These are phyloP conservation scores for Huntiella bhutanensis DNA, from an alignment of 2,329 filamentous ascomycete species.

Conservation along the genomic window DNA sequence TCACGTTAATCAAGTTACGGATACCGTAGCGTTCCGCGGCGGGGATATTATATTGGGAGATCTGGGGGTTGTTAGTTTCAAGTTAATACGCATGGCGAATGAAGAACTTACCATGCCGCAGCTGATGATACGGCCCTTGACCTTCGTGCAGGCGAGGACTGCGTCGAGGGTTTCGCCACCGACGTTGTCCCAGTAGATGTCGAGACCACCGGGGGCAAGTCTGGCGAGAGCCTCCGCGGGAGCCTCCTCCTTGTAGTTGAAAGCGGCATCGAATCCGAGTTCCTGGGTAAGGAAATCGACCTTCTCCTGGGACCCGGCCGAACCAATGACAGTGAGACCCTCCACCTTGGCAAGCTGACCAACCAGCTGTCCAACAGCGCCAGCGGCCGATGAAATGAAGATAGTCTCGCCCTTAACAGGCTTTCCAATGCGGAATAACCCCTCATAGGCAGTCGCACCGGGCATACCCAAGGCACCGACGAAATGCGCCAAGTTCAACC, in stretches of 20 bases:
- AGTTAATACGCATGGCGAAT: not conserved
- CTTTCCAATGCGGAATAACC: constrained; percentile 43
- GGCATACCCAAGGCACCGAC: constrained; percentile 47
- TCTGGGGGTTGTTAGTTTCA: constrained; percentile 18
- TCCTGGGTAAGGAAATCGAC: constrained; percentile 41
- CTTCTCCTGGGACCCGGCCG: constrained; percentile 64
- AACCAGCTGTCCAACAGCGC: constrained; percentile 66
- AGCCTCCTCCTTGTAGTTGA: constrained; percentile 78
- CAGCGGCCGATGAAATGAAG: constrained; percentile 61
- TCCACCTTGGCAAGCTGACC: constrained; percentile 70
- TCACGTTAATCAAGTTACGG: constrained; percentile 43
- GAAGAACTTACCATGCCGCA: constrained; percentile 36
- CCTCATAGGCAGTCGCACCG: constrained; percentile 52
- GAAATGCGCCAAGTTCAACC: constrained; percentile 47
- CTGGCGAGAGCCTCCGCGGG: constrained; percentile 47
- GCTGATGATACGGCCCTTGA: constrained; percentile 43
- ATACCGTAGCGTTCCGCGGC: constrained; percentile 40
- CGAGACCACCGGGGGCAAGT: constrained; percentile 57
- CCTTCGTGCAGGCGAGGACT: constrained; percentile 30
- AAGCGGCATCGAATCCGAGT: constrained; percentile 40
- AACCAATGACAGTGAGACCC: constrained; percentile 61
- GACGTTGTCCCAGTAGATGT: constrained; percentile 42
- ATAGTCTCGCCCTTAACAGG: constrained; percentile 54
- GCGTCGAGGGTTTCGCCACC: constrained; percentile 33
- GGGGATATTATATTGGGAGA: constrained; percentile 54